phyloP scores from a whole-genome alignment of 163 green algal genomes.

The Trebouxiophyceae sp. region DNA sequence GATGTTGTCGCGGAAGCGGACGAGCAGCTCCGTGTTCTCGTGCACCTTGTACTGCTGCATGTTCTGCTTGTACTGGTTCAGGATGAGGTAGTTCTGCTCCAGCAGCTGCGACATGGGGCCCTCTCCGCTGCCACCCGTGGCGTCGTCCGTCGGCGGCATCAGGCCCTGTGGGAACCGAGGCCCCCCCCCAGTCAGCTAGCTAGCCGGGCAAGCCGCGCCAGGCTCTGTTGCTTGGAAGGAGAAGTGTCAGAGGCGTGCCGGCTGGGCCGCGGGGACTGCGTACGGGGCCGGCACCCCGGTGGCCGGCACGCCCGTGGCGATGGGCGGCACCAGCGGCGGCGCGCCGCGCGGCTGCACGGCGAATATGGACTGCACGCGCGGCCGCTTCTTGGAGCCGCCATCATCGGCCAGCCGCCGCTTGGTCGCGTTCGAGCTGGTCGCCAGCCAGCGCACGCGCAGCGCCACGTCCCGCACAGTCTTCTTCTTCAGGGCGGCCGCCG shows the following conservation, averaged over 20 bases:
- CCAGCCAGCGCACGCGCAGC: constrained; percentile 46
- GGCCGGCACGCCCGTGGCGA: too few species aligned
- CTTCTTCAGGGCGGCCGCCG: constrained; percentile 49
- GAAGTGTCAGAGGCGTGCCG: neutral
- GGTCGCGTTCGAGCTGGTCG: constrained; percentile 10
- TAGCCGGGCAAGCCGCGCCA: too few species aligned
- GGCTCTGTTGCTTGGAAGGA: too few species aligned
- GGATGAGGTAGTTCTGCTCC: constrained; percentile 47
- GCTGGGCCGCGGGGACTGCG: constrained; percentile 9
- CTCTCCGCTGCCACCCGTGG: constrained; percentile 8
- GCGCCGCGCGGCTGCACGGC: constrained; percentile 12
- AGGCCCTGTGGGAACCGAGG: neutral
- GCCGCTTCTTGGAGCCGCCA: constrained; percentile 3
- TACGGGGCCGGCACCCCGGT: too few species aligned
- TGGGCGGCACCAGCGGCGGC: neutral
- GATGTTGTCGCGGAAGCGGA: constrained; percentile 71
- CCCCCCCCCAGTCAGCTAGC: constrained; percentile 3
- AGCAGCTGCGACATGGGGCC: constrained; percentile 33
- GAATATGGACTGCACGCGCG: constrained; percentile 14
- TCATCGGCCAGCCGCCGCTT: constrained; percentile 15
- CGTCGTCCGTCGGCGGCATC: constrained; percentile 13
- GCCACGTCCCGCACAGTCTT: constrained; percentile 73
- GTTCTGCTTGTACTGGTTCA: constrained; percentile 56
- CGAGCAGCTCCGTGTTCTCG: constrained; percentile 75
- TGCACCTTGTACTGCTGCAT: constrained; percentile 56